A percentile compares a stretch with the other conserved stretches of the same genome.
These are phyloP conservation scores for Oryza nivara DNA, from an alignment of 176 grass and related monocot species.

Conservation along the genomic window DNA sequence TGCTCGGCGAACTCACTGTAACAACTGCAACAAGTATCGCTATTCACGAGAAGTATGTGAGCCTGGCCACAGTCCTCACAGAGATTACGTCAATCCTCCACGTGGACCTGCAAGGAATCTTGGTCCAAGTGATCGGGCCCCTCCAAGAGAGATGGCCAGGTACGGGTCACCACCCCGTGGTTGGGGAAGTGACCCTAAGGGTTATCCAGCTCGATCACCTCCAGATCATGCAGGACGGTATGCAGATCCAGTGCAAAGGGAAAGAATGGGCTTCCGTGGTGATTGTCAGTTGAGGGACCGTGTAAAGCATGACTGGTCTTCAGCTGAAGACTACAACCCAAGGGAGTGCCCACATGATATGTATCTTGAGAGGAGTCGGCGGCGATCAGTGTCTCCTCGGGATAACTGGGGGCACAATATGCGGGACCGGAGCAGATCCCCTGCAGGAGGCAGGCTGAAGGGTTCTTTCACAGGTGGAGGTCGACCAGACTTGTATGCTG, in stretches of 20 bases:
- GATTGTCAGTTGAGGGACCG: constrained; percentile 50
- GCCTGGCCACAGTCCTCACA: constrained; percentile 53
- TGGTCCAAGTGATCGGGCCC: constrained; percentile 45
- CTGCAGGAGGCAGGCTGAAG: constrained; percentile 59
- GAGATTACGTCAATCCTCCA: constrained; percentile 49
- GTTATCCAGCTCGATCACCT: constrained; percentile 53
- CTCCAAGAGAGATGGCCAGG: constrained; percentile 56
- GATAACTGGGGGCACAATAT: constrained; percentile 50
- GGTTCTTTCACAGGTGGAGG: constrained; percentile 51
- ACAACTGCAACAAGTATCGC: constrained; percentile 82
- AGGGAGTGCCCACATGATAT: constrained; percentile 44
- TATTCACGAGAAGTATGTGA: constrained; percentile 49
- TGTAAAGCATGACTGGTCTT: constrained; percentile 57
- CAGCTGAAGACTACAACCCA: constrained; percentile 45
- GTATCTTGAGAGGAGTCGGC: constrained; percentile 49
- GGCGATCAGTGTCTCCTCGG: constrained; percentile 57
- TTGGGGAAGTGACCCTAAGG: constrained; percentile 54
- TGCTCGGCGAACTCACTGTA: constrained; percentile 84
- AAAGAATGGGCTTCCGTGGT: constrained; percentile 53
- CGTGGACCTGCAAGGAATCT: constrained; percentile 55
- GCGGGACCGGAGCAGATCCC: constrained; percentile 73
- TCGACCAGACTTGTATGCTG: constrained; percentile 39
- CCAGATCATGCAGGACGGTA: constrained; percentile 44
- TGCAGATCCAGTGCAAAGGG: constrained; percentile 46
- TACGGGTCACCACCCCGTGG: constrained; percentile 57